Evolutionary conservation across 1,284 basidiomycete genomes (phyloP).

Genomic region (Cryptococcus hybrid): DNA sequence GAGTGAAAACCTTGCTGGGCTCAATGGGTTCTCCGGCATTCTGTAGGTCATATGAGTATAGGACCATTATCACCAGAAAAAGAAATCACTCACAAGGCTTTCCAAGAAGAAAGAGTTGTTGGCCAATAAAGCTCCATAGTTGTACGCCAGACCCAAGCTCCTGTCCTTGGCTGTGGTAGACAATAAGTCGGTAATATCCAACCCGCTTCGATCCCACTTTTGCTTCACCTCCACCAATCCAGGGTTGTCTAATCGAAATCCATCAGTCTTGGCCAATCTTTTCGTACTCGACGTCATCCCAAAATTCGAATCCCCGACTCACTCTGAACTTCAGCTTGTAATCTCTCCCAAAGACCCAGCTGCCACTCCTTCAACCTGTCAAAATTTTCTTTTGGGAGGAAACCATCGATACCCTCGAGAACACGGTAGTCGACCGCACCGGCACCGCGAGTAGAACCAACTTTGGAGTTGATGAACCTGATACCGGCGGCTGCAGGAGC

Average conservation of each 20-base stretch:
- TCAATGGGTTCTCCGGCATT: constrained; percentile 27
- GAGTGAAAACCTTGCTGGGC: constrained; percentile 18
- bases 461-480: neutral
- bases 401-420: constrained; percentile 32
- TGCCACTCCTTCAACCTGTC: constrained; percentile 44
- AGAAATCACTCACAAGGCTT: constrained; percentile 63
- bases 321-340: constrained; percentile 47
- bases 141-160: constrained; percentile 72
- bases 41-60: constrained; percentile 7
- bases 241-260: constrained; percentile 26
- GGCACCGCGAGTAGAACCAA: constrained; percentile 10
- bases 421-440: constrained; percentile 38
- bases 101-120: constrained; percentile 97
- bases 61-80: neutral
- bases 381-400: constrained; percentile 36
- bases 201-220: constrained; percentile 41
- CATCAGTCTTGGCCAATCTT: neutral
- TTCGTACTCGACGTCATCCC: neutral
- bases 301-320: constrained; percentile 14
- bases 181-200: constrained; percentile 53
- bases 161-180: constrained; percentile 68
- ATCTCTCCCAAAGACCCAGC: constrained; percentile 42
- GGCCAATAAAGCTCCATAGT: constrained; percentile 85
- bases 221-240: constrained; percentile 33
- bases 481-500: neutral